These are phyloP conservation scores for Neoscytalidium dimidiatum DNA, from an alignment of 2,329 filamentous ascomycete species.

Conservation along the genomic window DNA sequence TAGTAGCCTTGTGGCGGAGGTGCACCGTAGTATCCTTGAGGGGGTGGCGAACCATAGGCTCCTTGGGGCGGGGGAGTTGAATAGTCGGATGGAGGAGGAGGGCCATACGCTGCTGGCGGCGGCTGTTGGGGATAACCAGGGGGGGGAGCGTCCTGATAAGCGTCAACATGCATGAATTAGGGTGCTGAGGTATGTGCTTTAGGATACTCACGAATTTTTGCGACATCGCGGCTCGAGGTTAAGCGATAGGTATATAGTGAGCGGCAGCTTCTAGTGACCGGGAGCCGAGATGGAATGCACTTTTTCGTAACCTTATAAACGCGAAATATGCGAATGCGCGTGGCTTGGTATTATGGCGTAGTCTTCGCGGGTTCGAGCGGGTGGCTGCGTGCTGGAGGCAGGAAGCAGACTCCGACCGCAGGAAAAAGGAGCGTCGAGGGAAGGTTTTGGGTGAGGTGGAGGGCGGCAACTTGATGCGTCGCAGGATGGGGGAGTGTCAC, in stretches of 20 bases:
- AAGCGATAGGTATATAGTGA: not conserved
- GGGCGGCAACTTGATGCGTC: not conserved
- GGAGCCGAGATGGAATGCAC: not conserved
- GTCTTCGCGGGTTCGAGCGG: no score
- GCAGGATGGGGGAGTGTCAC: slow-evolving; percentile 12
- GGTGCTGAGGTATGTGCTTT: not conserved
- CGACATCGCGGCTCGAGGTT: not conserved
- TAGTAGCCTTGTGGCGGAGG: slow-evolving; percentile 10
- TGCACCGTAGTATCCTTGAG: not conserved
- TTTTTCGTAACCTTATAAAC: not conserved
- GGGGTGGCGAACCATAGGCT: not conserved
- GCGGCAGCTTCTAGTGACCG: not conserved
- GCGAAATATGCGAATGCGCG: not conserved
- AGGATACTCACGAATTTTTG: not conserved
- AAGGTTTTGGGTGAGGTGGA: not conserved
- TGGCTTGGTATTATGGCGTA: not conserved
- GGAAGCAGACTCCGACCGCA: not conserved
- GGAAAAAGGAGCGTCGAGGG: not conserved
- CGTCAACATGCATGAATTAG: not conserved
- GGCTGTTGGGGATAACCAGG: slow-evolving; percentile 12
- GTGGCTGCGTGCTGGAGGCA: not conserved
- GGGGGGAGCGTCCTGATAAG: not conserved
- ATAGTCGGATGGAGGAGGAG: slow-evolving; percentile 4
- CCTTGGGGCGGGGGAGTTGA: slow-evolving; percentile 3
- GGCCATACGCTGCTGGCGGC: slow-evolving; percentile 7